These are phyloP conservation scores for Fusarium irregulare DNA, from an alignment of 2,329 filamentous ascomycete species.

Conservation along the genomic window DNA sequence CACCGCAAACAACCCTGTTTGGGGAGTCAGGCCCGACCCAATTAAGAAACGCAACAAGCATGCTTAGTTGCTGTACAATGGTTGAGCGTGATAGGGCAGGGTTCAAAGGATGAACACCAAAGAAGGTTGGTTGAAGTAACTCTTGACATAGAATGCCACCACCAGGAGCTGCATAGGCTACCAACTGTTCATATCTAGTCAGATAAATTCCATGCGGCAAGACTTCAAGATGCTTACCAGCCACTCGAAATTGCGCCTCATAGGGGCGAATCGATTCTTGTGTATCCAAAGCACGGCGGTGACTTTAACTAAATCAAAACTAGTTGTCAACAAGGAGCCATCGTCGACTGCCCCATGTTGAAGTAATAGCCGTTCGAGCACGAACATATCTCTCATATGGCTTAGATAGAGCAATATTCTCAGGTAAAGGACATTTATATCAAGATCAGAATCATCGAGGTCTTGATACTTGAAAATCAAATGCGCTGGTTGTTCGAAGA, in stretches of 20 bases:
- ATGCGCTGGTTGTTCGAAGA: conserved; percentile 53
- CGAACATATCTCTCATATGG: conserved; percentile 67
- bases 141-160: conserved; percentile 64
- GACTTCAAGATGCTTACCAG: conserved; percentile 50
- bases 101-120: conserved; percentile 48
- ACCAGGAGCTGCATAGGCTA: conserved; percentile 62
- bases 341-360: conserved; percentile 55
- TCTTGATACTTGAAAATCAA: conserved; percentile 54
- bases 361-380: conserved; percentile 67
- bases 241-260: conserved; percentile 62
- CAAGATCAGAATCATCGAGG: conserved; percentile 49
- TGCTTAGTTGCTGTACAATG: conserved; percentile 63
- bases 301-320: conserved; percentile 60
- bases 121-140: conserved; percentile 57
- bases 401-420: conserved; percentile 61
- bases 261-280: conserved; percentile 56
- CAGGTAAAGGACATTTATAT: conserved; percentile 53
- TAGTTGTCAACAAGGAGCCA: conserved; percentile 57
- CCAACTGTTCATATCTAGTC: conserved; percentile 51
- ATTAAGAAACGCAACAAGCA: conserved; percentile 62
- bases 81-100: conserved; percentile 57
- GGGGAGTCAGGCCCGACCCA: conserved; percentile 62
- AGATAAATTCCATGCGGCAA: neutral
- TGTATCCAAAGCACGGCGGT: conserved; percentile 62
- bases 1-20: conserved; percentile 59